These are phyloP conservation scores for Primulina huaijiensis DNA, from an alignment of 257 asterid species.

Conservation along the genomic window DNA sequence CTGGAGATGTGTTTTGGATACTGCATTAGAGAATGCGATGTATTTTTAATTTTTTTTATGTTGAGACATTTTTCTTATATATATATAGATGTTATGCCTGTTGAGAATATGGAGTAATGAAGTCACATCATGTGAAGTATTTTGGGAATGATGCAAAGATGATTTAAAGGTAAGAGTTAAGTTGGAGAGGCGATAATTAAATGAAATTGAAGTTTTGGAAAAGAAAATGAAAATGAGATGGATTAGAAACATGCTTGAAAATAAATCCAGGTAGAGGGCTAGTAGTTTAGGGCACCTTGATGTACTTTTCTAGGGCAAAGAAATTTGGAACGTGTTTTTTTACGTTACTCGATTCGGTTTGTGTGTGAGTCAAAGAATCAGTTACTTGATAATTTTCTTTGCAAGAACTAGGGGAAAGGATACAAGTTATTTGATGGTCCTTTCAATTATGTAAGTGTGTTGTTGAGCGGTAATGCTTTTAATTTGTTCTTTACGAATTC, in stretches of 20 bases:
- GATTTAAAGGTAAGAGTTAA: background rate
- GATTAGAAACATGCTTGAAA: too few relatives aligned
- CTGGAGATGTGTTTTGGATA: background rate
- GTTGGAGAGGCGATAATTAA: conserved; percentile 1
- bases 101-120: background rate
- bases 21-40: background rate
- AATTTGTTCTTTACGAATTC: background rate
- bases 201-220: background rate
- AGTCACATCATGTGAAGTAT: background rate
- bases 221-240: background rate
- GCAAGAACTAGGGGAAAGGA: background rate
- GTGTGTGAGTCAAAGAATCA: background rate
- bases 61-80: background rate
- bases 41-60: too few relatives aligned
- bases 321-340: background rate
- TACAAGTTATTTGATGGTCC: background rate
- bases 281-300: background rate
- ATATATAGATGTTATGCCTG: too few relatives aligned
- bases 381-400: background rate
- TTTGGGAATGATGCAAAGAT: background rate
- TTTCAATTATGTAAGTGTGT: background rate
- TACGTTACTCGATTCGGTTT: background rate
- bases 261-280: too few relatives aligned
- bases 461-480: background rate
- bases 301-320: background rate